Conservation (phyloP, 2,329 filamentous ascomycete genomes). For the Cladosporium cucumerinum region DNA sequence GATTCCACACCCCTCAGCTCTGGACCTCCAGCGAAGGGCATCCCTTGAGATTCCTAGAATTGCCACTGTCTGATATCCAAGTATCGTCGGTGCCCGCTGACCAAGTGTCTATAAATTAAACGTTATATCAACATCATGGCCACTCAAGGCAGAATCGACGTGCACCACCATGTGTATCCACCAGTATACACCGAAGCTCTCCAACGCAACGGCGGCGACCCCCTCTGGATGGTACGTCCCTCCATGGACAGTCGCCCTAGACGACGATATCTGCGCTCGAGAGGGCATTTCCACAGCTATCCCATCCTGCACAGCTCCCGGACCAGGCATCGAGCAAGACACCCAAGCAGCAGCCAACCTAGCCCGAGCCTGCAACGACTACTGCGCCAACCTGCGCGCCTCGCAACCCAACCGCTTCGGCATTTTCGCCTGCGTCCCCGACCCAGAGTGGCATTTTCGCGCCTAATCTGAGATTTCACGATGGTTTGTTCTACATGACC, state of each 20-base stretch:
- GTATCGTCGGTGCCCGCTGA: too few relatives aligned
- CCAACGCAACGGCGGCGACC: slow-evolving; percentile 15
- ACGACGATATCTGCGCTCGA: background rate
- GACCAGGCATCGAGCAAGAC: slow-evolving; percentile 1
- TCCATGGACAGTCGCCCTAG: background rate
- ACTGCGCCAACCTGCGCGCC: slow-evolving; percentile 2
- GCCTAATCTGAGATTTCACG: slow-evolving; percentile 40
- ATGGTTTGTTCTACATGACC: slow-evolving; percentile 40
- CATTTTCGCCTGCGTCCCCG: slow-evolving; percentile 9
- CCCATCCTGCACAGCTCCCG: slow-evolving; percentile 6
- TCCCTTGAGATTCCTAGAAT: background rate
- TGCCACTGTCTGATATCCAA: background rate
- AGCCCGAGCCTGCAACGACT: slow-evolving; percentile 5
- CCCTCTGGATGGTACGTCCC: slow-evolving; percentile 16
- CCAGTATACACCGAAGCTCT: slow-evolving; percentile 12
- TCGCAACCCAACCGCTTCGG: background rate
- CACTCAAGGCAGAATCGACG: slow-evolving; percentile 13
- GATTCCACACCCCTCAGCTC: background rate
- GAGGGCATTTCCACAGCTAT: background rate
- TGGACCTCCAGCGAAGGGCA: background rate
- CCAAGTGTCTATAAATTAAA: background rate
- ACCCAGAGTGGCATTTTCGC: slow-evolving; percentile 41
- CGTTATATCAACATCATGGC: background rate
- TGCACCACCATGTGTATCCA: slow-evolving; percentile 18
- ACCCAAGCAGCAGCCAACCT: background rate